These are phyloP conservation scores for Neurospora sp. DNA, from an alignment of 495 filamentous ascomycete genomes.

Conservation along the genomic window DNA sequence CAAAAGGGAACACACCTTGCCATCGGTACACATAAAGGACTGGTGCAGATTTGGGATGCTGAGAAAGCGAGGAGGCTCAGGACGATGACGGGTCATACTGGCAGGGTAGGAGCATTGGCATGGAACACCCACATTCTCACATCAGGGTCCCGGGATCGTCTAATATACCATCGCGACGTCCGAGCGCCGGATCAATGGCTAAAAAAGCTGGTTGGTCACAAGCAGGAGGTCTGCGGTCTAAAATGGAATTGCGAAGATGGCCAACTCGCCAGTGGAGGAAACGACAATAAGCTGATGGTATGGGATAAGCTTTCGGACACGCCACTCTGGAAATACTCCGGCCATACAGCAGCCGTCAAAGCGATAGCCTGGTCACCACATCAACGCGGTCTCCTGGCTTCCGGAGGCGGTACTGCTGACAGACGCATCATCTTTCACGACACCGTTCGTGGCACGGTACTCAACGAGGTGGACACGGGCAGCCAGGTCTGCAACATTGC, in stretches of 20 bases:
- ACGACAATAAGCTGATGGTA: constrained; percentile 96
- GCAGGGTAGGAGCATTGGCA: constrained; percentile 78
- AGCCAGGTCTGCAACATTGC: constrained; percentile 95
- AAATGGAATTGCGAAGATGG: constrained; percentile 95
- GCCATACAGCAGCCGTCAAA: constrained; percentile 92
- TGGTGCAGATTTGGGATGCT: constrained; percentile 97
- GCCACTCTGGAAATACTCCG: constrained; percentile 82
- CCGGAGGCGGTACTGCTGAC: constrained; percentile 91
- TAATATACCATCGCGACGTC: constrained; percentile 92
- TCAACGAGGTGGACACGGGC: constrained; percentile 86
- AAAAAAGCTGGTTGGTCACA: constrained; percentile 79
- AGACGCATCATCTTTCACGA: constrained; percentile 97
- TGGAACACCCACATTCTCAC: constrained; percentile 98
- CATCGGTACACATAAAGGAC: constrained; percentile 85
- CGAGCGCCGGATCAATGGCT: constrained; percentile 86
- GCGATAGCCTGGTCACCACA: constrained; percentile 99
- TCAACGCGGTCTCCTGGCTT: constrained; percentile 86
- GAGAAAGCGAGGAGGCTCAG: constrained; percentile 71
- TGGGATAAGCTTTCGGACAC: constrained; percentile 89
- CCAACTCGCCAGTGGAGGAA: constrained; percentile 91
- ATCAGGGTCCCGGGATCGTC: constrained; percentile 84
- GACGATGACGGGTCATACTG: constrained; percentile 94
- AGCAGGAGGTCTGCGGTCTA: constrained; percentile 96
- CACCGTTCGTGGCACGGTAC: constrained; percentile 63
- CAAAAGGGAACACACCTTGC: constrained; percentile 90